A percentile compares a stretch with the other conserved stretches of the same genome.
Conservation (phyloP, 129 eudicot species). For the Lonicera japonica region DNA sequence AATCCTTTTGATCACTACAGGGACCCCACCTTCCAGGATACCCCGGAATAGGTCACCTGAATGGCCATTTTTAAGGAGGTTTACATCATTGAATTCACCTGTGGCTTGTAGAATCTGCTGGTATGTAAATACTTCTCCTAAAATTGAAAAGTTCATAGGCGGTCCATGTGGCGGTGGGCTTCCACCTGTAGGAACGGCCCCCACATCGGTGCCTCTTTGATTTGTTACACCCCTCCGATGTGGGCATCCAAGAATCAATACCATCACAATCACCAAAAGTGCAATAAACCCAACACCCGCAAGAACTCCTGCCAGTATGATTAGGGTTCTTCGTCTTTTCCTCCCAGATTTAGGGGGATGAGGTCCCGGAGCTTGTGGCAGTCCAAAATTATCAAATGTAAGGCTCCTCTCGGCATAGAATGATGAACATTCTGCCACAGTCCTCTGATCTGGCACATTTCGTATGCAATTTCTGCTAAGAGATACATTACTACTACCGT, state of each 20-base stretch:
- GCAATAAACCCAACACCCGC: slow-evolving; percentile 50
- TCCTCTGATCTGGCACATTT: slow-evolving; percentile 41
- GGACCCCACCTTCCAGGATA: slow-evolving; percentile 53
- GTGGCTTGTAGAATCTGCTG: slow-evolving; percentile 63
- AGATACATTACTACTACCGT: slow-evolving; percentile 25
- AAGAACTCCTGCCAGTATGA: slow-evolving; percentile 63
- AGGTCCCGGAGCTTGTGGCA: slow-evolving; percentile 33
- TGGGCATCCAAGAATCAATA: slow-evolving; percentile 37
- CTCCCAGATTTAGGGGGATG: slow-evolving; percentile 24
- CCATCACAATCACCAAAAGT: slow-evolving; percentile 28
- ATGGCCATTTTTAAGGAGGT: slow-evolving; percentile 64
- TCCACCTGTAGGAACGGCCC: slow-evolving; percentile 42
- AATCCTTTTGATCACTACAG: slow-evolving; percentile 53
- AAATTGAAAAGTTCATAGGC: slow-evolving; percentile 41
- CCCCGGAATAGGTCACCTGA: slow-evolving; percentile 80
- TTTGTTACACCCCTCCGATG: slow-evolving; percentile 34
- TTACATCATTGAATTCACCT: slow-evolving; percentile 46
- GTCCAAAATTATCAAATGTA: slow-evolving; percentile 56
- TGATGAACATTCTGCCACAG: slow-evolving; percentile 31
- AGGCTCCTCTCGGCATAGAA: slow-evolving; percentile 44
- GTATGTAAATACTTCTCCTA: slow-evolving; percentile 61
- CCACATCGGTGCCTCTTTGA: slow-evolving; percentile 58
- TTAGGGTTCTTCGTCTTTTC: slow-evolving; percentile 42
- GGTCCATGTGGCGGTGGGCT: slow-evolving; percentile 31
- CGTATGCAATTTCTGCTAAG: slow-evolving; percentile 48